These are phyloP conservation scores for Trichoderma harzianum DNA, from an alignment of 2,329 filamentous ascomycete genomes.

Conservation along the genomic window DNA sequence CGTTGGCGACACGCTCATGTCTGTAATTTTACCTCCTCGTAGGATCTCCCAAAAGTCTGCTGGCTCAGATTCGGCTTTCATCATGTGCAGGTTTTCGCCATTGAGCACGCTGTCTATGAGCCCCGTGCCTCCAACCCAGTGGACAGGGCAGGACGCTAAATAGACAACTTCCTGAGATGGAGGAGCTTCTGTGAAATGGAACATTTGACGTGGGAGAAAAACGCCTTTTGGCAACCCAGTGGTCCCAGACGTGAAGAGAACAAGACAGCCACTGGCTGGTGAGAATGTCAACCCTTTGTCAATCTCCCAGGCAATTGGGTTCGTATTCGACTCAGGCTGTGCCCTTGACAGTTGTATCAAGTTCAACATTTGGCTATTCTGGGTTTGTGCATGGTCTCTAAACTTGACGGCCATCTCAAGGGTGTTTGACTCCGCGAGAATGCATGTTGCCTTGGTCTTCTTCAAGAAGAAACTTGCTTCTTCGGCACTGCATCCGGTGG, in stretches of 20 bases:
- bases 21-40: background rate
- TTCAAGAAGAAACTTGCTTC: background rate
- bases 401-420: background rate
- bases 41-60: background rate
- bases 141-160: background rate
- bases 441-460: background rate
- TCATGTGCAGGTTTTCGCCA: background rate
- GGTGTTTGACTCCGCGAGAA: background rate
- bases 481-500: background rate
- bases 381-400: background rate
- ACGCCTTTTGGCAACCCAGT: constrained; percentile 52
- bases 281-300: background rate
- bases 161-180: background rate
- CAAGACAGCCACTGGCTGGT: constrained; percentile 37
- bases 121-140: background rate
- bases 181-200: background rate
- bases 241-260: constrained; percentile 49
- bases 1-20: background rate
- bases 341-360: background rate
- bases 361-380: background rate
- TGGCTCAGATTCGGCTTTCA: background rate
- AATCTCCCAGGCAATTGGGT: background rate
- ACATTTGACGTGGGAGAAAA: constrained; percentile 44
- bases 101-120: background rate
- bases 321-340: background rate